phyloP scores from a whole-genome alignment of 345 rosid species.

The Draba incana region DNA sequence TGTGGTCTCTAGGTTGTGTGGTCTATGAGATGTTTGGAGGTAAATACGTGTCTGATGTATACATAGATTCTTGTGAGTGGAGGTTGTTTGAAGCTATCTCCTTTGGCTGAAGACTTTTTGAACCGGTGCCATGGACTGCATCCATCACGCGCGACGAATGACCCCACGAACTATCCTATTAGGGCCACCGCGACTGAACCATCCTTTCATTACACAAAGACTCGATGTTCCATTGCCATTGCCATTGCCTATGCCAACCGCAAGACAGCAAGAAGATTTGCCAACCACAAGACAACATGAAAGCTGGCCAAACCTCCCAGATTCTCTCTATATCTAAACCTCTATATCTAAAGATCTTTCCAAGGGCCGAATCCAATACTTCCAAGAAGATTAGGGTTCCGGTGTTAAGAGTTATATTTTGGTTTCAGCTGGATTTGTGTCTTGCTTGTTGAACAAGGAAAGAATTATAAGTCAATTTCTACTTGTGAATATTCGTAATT shows the following conservation, averaged over 20 bases:
- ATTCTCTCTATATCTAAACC: no score
- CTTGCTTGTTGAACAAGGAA: background rate
- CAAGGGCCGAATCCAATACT: background rate
- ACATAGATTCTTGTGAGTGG: background rate
- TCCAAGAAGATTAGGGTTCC: background rate
- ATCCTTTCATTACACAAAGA: background rate
- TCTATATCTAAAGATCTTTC: no score
- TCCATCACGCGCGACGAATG: background rate
- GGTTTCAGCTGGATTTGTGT: background rate
- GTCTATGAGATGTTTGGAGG: slow-evolving; percentile 25
- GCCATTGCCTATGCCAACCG: no score
- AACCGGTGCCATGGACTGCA: background rate
- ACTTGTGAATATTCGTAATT: no score
- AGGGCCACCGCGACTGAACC: background rate
- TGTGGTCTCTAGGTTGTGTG: slow-evolving; percentile 22
- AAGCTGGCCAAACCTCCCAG: no score
- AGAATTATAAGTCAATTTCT: background rate
- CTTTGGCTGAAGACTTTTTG: background rate
- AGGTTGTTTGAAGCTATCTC: background rate
- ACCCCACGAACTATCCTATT: no score
- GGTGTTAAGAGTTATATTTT: background rate
- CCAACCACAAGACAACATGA: no score
- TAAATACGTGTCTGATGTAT: background rate
- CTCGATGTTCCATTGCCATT: no score
- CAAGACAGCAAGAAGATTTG: no score